Percentiles rank a stretch among this genome's conserved stretches.
Evolutionary conservation across 306 rosid species (phyloP).

Genomic region (Ziziphus jujuba): DNA sequence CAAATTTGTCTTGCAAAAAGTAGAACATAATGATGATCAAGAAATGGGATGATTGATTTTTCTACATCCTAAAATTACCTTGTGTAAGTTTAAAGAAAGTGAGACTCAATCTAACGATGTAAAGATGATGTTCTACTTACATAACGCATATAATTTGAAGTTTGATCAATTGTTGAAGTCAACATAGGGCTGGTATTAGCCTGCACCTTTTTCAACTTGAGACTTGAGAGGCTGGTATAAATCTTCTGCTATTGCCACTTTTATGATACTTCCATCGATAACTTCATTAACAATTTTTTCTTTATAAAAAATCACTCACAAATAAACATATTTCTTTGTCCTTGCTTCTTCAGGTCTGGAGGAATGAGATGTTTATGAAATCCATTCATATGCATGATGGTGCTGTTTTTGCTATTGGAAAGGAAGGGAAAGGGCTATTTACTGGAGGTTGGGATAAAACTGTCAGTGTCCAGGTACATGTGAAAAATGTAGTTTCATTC

Average conservation of each 20-base stretch:
- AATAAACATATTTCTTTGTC: slow-evolving; percentile 19
- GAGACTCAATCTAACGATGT: neutral
- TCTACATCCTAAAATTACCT: slow-evolving; percentile 6
- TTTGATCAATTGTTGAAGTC: neutral
- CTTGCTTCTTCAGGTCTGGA: slow-evolving; percentile 72
- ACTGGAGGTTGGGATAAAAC: slow-evolving; percentile 88
- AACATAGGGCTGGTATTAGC: neutral
- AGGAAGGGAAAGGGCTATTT: slow-evolving; percentile 68
- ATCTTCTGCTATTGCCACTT: neutral
- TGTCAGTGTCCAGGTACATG: slow-evolving; percentile 75
- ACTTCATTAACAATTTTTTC: slow-evolving; percentile 9
- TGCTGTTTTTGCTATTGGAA: slow-evolving; percentile 59
- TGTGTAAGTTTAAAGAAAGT: neutral
- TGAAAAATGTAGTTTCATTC: slow-evolving; percentile 15
- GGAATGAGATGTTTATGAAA: slow-evolving; percentile 61
- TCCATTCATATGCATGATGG: slow-evolving; percentile 61
- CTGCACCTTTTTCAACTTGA: neutral
- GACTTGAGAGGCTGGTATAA: neutral
- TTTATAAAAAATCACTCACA: slow-evolving; percentile 6
- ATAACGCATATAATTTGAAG: neutral
- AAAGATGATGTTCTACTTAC: neutral
- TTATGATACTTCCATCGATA: neutral
- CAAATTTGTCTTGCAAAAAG: neutral
- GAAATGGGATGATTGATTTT: too few species aligned
- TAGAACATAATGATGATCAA: neutral